These are phyloP conservation scores for Juglanconis oblonga DNA, from an alignment of 2,329 filamentous ascomycete species.

Conservation along the genomic window DNA sequence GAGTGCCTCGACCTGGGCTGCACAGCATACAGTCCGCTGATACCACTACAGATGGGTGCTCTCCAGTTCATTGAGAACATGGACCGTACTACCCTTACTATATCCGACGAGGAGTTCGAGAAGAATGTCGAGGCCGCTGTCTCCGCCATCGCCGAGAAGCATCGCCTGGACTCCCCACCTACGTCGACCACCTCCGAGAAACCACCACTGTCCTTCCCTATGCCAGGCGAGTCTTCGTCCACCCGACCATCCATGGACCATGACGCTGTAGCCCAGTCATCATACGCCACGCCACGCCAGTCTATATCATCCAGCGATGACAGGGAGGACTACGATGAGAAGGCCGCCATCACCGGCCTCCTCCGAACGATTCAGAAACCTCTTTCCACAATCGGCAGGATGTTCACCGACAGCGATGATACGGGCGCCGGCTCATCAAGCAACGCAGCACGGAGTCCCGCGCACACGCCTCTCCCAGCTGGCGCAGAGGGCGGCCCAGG, in stretches of 20 bases:
- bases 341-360: conserved; percentile 77
- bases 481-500: conserved; percentile 25
- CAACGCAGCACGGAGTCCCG: conserved; percentile 35
- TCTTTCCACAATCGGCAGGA: conserved; percentile 85
- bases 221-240: conserved; percentile 46
- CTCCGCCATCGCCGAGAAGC: conserved; percentile 89
- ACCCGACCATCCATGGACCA: conserved; percentile 42
- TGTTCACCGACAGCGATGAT: conserved; percentile 70
- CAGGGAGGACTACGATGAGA: conserved; percentile 60
- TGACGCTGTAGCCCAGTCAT: conserved; percentile 26
- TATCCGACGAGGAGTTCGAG: conserved; percentile 93
- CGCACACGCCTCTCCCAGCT: conserved; percentile 30
- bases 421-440: conserved; percentile 30
- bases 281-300: conserved; percentile 42
- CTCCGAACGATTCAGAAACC: conserved; percentile 89
- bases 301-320: conserved; percentile 55
- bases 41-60: conserved; percentile 70
- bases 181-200: conserved; percentile 47
- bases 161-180: conserved; percentile 54
- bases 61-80: conserved; percentile 96
- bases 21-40: not conserved
- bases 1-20: conserved; percentile 19
- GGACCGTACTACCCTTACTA: conserved; percentile 88
- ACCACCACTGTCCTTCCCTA: conserved; percentile 22
- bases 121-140: conserved; percentile 94